Conservation (phyloP, 257 asterid species). For the Salvia hispanica region DNA sequence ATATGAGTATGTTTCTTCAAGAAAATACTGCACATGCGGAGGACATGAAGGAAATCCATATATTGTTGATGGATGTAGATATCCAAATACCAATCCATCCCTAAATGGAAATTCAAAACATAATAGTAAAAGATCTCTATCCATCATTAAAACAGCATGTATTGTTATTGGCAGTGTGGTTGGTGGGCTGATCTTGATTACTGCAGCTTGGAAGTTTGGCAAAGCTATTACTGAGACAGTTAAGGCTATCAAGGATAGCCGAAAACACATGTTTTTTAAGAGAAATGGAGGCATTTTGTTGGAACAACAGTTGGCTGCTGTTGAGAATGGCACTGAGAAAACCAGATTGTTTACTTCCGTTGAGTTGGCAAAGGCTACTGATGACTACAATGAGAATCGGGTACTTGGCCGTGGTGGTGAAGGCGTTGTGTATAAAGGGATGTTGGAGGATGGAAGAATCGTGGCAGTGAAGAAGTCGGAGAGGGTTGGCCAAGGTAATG, state of each 20-base stretch:
- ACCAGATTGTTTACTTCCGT: slow-evolving; percentile 25
- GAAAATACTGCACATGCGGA: too few relatives aligned
- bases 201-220: slow-evolving; percentile 22
- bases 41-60: too few relatives aligned
- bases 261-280: slow-evolving; percentile 29
- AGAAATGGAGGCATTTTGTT: slow-evolving; percentile 42
- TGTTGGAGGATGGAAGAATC: slow-evolving; percentile 28
- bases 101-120: too few relatives aligned
- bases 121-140: too few relatives aligned
- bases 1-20: too few relatives aligned
- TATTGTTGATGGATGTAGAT: too few relatives aligned
- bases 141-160: neutral
- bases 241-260: slow-evolving; percentile 24
- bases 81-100: too few relatives aligned
- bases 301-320: slow-evolving; percentile 36
- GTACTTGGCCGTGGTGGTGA: slow-evolving; percentile 37
- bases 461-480: slow-evolving; percentile 36
- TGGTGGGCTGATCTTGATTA: slow-evolving; percentile 11
- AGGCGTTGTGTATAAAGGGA: slow-evolving; percentile 39
- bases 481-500: slow-evolving; percentile 4
- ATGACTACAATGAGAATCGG: slow-evolving; percentile 34
- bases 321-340: slow-evolving; percentile 28
- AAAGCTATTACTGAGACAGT: neutral
- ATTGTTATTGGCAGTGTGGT: slow-evolving; percentile 25
- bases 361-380: slow-evolving; percentile 38